Evolutionary conservation across 2,329 filamentous ascomycete species (phyloP), one percentile per base, ranked within the genome.

Genomic region (Colletotrichum kahawae): DNA sequence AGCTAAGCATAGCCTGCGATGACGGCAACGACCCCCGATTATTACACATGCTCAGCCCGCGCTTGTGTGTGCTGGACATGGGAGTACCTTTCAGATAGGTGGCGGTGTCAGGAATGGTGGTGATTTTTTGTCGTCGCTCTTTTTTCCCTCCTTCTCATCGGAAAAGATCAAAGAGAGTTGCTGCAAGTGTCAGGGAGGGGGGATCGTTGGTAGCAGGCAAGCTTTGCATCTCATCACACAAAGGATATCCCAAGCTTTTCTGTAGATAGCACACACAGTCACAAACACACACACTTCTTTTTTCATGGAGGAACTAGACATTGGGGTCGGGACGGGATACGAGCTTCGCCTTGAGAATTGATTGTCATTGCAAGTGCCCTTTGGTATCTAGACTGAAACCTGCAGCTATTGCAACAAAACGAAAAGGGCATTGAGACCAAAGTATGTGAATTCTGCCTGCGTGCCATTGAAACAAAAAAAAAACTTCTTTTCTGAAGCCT

Each of bases 161-260:
- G 51, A 66, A 36, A 48, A 66, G 34, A 48, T 24, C 9, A 29
- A 48, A 56, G 36, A 34, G 59, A 67, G 31, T 14, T 18, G n/a
- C 54, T 62, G 43, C 68, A 56, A 54, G 51, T 21, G 51, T 33
- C 27, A 63, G 29, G 16, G 16, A 43, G 68, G 34, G 65, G 18
- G 36, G 36, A 34, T 68, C 54, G 67, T 75, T 69, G 64, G 60
- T 67, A 65, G 71, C 70, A 71, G 73, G 75, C 77, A 74, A 66
- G 70, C 67, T 72, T 73, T 51, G 73, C 78, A 78, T 77, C 56
- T 72, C 68, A 76, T 59, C 59, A 76, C 76, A 71, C 77, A 78
- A 78, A 80, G 78, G 78, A 79, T 79, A 80, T 80, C 78, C 78
- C 78, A 68, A 74, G 67, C 76, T 76, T 79, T 78, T 80, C 78